Evolutionary conservation across 2,329 filamentous ascomycete species (phyloP).

Genomic region (Fusarium sp.): DNA sequence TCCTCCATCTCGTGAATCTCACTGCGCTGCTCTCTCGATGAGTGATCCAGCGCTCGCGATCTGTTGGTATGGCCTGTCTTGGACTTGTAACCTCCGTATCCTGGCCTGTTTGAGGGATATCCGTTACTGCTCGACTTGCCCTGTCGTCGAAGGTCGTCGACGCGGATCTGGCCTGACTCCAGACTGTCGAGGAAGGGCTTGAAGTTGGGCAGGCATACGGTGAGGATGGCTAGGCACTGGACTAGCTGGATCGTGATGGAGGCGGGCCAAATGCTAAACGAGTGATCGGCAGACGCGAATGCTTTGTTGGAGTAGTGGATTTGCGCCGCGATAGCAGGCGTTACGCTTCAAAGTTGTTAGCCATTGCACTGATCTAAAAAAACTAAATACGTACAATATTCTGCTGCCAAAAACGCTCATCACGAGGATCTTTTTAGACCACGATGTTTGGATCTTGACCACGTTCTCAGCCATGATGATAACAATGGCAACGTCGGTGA

Average conservation of each 20-base stretch:
- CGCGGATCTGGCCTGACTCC: conserved; percentile 49
- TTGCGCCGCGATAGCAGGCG: conserved; percentile 48
- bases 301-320: conserved; percentile 47
- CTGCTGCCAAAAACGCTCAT: conserved; percentile 51
- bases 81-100: conserved; percentile 44
- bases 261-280: conserved; percentile 46
- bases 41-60: conserved; percentile 20
- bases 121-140: conserved; percentile 46
- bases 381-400: conserved; percentile 44
- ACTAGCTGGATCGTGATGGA: conserved; percentile 46
- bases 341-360: conserved; percentile 40
- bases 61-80: conserved; percentile 38
- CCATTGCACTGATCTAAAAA: neutral
- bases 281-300: conserved; percentile 39
- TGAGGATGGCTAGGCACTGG: conserved; percentile 48
- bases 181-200: conserved; percentile 51
- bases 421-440: conserved; percentile 48
- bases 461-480: conserved; percentile 49
- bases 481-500: conserved; percentile 49
- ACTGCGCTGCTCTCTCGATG: conserved; percentile 20
- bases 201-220: conserved; percentile 49
- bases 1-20: conserved; percentile 39
- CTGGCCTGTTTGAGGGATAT: conserved; percentile 38
- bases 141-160: conserved; percentile 48
- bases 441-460: conserved; percentile 48